Evolutionary conservation across 2,329 filamentous ascomycete genomes (phyloP), one percentile per base, ranked within the genome.

Genomic region (Acrodontium crateriforme): DNA sequence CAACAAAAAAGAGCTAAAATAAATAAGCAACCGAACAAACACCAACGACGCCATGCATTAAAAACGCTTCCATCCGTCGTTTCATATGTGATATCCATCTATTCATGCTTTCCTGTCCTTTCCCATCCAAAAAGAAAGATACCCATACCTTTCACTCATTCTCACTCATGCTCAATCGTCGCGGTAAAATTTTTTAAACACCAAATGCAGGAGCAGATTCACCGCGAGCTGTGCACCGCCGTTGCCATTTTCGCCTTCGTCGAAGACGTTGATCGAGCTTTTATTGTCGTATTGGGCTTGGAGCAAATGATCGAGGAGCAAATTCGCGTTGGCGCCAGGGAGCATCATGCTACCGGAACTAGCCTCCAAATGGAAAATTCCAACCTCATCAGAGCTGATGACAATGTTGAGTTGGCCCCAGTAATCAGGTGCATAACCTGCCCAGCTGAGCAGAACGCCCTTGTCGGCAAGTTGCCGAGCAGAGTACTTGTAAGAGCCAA

Each of bases 181-280:
- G 36, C 58, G 48, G 40, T 98, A 98, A 57, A 98, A 98, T 67
- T 98, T 98, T 71, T 91, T 92, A 66, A 95, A 95, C 43, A 98
- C 71, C 55, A 95, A 65, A 67, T 98, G 89, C 64, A 98, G 65
- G 59, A 98, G 73, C 49, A 98, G 57, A 62, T 98, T 98, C 48
- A 98, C 89, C 55, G 95, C 95, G 49, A 98, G 69, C 57, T 79
- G 77, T 50, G 94, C 66, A 38, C 53, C 50, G 1, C 40, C 57
- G 47, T 25, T 43, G 30, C 32, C 17, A 35, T 45, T 24, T 5
- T 53, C 53, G 3, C 51, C 54, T 31, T 69, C 71, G 52, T 91
- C 83, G 48, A 98, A 98, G 35, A 95, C 65, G 48, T 82, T 84
- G 72, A 95, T 85, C 54, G 92, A 93, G 58, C 94, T 84, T 46